Base-by-base conservation (phyloP, 2,329 filamentous ascomycete genomes). In the Metarhizium album region DNA sequence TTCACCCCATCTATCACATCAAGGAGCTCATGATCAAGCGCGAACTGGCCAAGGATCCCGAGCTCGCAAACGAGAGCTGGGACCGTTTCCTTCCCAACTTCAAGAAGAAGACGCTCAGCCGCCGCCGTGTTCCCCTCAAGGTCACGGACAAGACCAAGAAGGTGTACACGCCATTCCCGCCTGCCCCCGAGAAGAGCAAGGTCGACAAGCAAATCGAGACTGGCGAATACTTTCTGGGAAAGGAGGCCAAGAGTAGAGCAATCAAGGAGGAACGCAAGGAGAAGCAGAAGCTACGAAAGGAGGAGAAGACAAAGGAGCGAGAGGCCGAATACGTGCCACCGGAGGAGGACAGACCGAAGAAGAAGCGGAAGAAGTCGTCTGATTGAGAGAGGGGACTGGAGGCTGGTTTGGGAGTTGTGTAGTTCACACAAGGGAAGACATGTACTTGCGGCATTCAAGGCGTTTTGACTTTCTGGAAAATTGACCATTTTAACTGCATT, bases 161-260 rank as follows among this genome's bases (percentile, higher is more conserved):
- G 79, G 70, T 76, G 13, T 98, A 96, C 75, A 98, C 94, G 57
- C 91, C 93, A 9, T 98, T 98, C 83, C 93, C 93, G 46, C 93
- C 93, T 6, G 81, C 90, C 42, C 90, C 90, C 58, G 91, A 98
- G 77, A 95, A 95, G 87, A 96, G 90, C 81, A 98, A 97, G 81
- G 80, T 98, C 60, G 93, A 98, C 70, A 72, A 90, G 69, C 91
- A 98, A 78, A 95, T 98, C 73, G 93, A 98, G 75, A 90, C 82
- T 60, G 91, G 93, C 71, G 91, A 97, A 72, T 98, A 95, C 73
- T 97, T 97, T 69, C 70, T 98, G 64, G 84, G 84, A 64, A 95
- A 95, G 75, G 83, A 90, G 63, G 90, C 89, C 53, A 95, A 95
- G 76, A 88, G 95, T 62, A 78, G 90, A 54, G 86, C 84, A 50